Conservation (phyloP, 192 early-diverging fungal genomes). For the Chytriomyces sp. region DNA sequence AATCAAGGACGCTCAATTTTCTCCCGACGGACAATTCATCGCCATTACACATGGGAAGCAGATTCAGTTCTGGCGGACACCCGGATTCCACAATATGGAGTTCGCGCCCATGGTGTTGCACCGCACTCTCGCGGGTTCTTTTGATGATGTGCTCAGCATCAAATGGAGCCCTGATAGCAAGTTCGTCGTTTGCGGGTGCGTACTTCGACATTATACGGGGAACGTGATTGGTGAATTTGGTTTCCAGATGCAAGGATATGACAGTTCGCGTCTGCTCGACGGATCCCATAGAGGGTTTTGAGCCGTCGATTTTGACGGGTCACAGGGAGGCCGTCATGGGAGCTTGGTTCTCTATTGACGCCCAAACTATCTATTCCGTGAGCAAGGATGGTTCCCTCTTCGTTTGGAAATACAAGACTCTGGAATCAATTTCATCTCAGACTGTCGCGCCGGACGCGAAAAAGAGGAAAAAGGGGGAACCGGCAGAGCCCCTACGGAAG, state of each 20-base stretch:
- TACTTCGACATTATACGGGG: neutral
- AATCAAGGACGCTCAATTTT: conserved; percentile 86
- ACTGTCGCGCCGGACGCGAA: conserved; percentile 34
- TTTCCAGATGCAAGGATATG: conserved; percentile 78
- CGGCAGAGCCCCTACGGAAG: conserved; percentile 2
- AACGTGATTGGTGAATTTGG: conserved; percentile 35
- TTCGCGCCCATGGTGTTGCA: conserved; percentile 91
- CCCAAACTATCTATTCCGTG: conserved; percentile 78
- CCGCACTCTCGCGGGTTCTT: conserved; percentile 74
- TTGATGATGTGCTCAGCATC: conserved; percentile 81
- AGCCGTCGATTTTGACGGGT: conserved; percentile 75
- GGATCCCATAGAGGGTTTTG: conserved; percentile 72
- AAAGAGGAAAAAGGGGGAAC: conserved; percentile 57
- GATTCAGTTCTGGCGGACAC: conserved; percentile 90
- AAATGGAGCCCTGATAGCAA: conserved; percentile 87
- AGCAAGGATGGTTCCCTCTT: conserved; percentile 88
- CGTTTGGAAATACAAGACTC: conserved; percentile 62
- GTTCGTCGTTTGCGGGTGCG: conserved; percentile 55
- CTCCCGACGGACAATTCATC: conserved; percentile 86
- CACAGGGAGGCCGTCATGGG: conserved; percentile 84
- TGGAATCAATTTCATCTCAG: neutral
- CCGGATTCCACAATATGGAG: conserved; percentile 81
- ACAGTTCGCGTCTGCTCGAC: conserved; percentile 73
- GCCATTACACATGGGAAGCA: conserved; percentile 84
- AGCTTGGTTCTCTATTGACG: conserved; percentile 77